Percentiles rank a stretch among this genome's conserved stretches.
These are phyloP conservation scores for Alternaria gaisen DNA, from an alignment of 2,329 filamentous ascomycete genomes.

Conservation along the genomic window DNA sequence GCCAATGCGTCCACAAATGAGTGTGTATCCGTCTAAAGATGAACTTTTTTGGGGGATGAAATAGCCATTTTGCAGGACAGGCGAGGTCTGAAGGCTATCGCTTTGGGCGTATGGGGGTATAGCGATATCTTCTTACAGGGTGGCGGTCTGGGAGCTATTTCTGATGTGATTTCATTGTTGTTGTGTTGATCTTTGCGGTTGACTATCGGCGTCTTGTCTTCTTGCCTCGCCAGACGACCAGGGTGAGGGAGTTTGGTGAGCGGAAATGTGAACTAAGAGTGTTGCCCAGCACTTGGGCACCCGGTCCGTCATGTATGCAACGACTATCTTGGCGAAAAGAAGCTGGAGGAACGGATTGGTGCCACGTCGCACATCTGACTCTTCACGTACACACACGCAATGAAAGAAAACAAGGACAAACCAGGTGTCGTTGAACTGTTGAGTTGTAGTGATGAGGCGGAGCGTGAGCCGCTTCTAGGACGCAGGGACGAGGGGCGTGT, in stretches of 20 bases:
- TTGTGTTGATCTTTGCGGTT: not conserved
- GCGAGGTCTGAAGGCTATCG: not conserved
- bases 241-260: constrained; percentile 1
- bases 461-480: constrained; percentile 13
- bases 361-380: constrained; percentile 3
- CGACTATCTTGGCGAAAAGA: not conserved
- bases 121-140: not conserved
- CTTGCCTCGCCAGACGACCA: not conserved
- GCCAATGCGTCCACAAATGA: not conserved
- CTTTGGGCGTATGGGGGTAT: not conserved
- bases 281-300: constrained; percentile 3
- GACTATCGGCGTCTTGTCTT: not conserved
- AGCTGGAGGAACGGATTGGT: not conserved
- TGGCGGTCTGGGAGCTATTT: not conserved
- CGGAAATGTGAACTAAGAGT: constrained; percentile 2
- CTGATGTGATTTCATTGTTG: not conserved
- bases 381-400: not conserved
- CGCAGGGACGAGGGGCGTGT: constrained; percentile 7
- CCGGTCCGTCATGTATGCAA: constrained; percentile 12
- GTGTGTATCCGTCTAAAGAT: not conserved
- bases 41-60: not conserved
- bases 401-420: not conserved
- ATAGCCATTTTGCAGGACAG: not conserved
- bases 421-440: constrained; percentile 8
- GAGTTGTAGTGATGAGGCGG: constrained; percentile 9